A percentile compares a stretch with the other conserved stretches of the same genome.
phyloP scores from a whole-genome alignment of 768 basidiomycete genomes.

The Pisolithus tinctorius region DNA sequence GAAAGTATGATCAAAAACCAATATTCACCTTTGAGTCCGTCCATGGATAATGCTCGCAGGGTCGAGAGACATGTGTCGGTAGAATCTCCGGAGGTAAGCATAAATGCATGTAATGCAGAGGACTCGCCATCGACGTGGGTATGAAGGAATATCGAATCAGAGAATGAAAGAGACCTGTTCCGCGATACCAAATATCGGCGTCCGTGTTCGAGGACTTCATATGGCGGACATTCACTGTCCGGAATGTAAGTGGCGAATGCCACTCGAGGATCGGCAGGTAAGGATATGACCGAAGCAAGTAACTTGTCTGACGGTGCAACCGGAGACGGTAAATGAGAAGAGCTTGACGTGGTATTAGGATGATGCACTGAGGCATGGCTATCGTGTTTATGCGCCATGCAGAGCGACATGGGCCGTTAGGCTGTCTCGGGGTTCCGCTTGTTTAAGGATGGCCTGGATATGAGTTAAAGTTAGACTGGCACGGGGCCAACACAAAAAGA shows the following conservation, averaged over 20 bases:
- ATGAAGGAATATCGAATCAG: conserved; percentile 46
- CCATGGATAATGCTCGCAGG: conserved; percentile 37
- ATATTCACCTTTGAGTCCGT: conserved; percentile 47
- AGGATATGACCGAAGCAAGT: conserved; percentile 40
- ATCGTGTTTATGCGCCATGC: conserved; percentile 26
- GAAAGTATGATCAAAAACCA: background rate
- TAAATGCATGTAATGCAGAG: conserved; percentile 54
- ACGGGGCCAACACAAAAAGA: background rate
- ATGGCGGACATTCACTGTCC: conserved; percentile 15
- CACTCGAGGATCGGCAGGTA: conserved; percentile 39
- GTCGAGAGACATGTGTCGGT: conserved; percentile 24
- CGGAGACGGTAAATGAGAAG: conserved; percentile 20
- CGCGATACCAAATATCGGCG: conserved; percentile 41
- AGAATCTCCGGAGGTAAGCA: conserved; percentile 33
- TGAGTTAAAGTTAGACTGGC: background rate
- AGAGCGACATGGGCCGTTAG: conserved; percentile 2
- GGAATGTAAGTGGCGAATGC: conserved; percentile 40
- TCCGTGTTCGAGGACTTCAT: conserved; percentile 48
- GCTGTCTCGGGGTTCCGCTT: background rate
- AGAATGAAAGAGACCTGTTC: conserved; percentile 32
- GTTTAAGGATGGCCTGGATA: background rate
- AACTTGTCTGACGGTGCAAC: conserved; percentile 34
- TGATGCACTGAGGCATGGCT: conserved; percentile 10
- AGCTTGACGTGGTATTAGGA: conserved; percentile 1
- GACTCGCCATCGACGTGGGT: conserved; percentile 39